phyloP scores from a whole-genome alignment of 306 rosid species.

The Lupinus albus region DNA sequence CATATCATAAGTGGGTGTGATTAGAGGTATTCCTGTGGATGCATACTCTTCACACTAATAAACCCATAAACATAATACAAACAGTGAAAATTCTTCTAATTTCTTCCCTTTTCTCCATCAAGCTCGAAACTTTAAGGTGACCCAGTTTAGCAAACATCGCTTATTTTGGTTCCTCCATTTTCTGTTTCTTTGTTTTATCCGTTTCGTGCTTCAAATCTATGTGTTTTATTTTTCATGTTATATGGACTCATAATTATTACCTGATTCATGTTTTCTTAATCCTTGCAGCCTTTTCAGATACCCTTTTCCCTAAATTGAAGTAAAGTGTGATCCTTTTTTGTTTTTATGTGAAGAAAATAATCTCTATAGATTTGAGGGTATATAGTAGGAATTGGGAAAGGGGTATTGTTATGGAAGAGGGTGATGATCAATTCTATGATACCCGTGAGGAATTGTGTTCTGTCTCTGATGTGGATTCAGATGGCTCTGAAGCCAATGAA shows the following conservation, averaged over 20 bases:
- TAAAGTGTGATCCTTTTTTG: constrained; percentile 3
- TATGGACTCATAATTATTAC: constrained; percentile 16
- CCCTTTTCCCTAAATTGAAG: constrained; percentile 35
- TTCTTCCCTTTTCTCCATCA: constrained; percentile 31
- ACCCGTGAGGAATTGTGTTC: constrained; percentile 73
- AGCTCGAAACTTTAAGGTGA: constrained; percentile 22
- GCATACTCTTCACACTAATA: constrained; percentile 34
- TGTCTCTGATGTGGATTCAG: constrained; percentile 61
- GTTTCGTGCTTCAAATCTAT: constrained; percentile 19
- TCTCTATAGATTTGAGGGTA: constrained; percentile 24
- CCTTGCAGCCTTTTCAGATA: constrained; percentile 38
- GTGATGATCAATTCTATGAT: constrained; percentile 67
- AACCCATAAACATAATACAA: too few species aligned
- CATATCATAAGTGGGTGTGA: constrained; percentile 42
- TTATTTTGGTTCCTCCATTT: background rate
- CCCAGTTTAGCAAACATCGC: constrained; percentile 12
- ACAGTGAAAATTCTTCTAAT: constrained; percentile 45
- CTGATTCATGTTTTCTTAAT: constrained; percentile 17
- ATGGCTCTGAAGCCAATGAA: constrained; percentile 52
- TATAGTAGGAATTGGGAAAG: constrained; percentile 23
- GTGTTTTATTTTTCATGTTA: background rate
- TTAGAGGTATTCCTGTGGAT: constrained; percentile 51
- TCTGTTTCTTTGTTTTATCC: background rate
- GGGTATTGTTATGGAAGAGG: constrained; percentile 46
- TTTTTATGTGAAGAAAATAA: constrained; percentile 30